A percentile compares a stretch with the other conserved stretches of the same genome.
Evolutionary conservation across 805 yeast species (phyloP).

Genomic region (Starmerella vaccinii): DNA sequence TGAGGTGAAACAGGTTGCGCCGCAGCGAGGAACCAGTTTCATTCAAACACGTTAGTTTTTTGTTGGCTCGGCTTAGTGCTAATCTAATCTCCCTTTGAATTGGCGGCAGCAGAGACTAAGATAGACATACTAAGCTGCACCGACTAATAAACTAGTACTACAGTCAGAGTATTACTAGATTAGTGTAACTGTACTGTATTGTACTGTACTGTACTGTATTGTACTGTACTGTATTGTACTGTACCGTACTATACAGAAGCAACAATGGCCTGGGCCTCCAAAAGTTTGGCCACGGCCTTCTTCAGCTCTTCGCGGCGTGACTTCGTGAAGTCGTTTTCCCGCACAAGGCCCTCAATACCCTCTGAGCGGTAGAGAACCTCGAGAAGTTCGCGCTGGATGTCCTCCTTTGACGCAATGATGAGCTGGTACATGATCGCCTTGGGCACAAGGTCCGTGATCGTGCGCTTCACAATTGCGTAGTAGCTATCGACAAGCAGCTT

Average conservation of each 20-base stretch:
- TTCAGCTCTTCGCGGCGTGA: slow-evolving; percentile 90
- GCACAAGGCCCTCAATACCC: slow-evolving; percentile 60
- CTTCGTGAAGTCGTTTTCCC: slow-evolving; percentile 82
- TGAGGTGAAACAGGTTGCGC: too few species aligned
- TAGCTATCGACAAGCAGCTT: slow-evolving; percentile 82
- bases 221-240: not conserved
- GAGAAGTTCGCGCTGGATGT: slow-evolving; percentile 81
- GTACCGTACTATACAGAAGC: slow-evolving; percentile 28
- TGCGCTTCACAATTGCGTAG: slow-evolving; percentile 83
- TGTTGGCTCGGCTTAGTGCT: too few species aligned
- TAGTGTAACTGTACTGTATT: too few species aligned
- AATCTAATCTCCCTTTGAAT: too few species aligned
- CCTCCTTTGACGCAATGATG: slow-evolving; percentile 68
- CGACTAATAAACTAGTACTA: not conserved
- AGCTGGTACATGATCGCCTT: slow-evolving; percentile 90
- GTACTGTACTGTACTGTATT: too few species aligned
- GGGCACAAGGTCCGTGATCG: slow-evolving; percentile 87
- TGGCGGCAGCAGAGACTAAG: too few species aligned
- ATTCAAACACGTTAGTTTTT: too few species aligned
- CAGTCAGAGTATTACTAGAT: too few species aligned
- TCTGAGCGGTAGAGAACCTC: slow-evolving; percentile 79
- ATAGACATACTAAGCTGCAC: not conserved
- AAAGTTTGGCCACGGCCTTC: slow-evolving; percentile 88
- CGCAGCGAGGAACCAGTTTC: too few species aligned
- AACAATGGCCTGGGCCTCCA: slow-evolving; percentile 83